Evolutionary conservation across 768 basidiomycete species (phyloP).

Genomic region (Trametes villosa): DNA sequence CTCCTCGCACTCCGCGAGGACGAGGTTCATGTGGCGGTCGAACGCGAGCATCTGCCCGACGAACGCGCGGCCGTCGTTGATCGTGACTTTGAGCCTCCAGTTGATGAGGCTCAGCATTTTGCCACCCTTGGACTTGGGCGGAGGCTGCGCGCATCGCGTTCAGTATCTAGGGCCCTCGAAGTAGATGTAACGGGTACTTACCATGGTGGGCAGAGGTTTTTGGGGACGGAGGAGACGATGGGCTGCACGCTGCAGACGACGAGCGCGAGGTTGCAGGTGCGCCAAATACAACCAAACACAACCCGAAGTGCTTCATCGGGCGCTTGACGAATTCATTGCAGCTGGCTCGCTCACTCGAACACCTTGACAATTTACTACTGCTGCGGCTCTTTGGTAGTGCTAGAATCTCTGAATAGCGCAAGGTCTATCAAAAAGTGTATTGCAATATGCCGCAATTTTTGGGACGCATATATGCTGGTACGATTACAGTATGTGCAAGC

Average conservation of each 20-base stretch:
- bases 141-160: constrained; percentile 58
- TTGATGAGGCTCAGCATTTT: constrained; percentile 98
- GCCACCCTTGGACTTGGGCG: constrained; percentile 96
- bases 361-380: too few species aligned
- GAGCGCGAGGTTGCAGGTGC: constrained; percentile 18
- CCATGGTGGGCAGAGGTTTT: constrained; percentile 56
- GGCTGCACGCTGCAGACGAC: constrained; percentile 23
- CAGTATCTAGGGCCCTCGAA: too few species aligned
- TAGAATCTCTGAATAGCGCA: too few species aligned
- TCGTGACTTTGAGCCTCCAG: constrained; percentile 95
- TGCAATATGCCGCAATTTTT: too few species aligned
- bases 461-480: too few species aligned
- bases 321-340: background rate
- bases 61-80: constrained; percentile 95
- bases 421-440: too few species aligned
- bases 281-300: constrained; percentile 43
- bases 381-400: too few species aligned
- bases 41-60: constrained; percentile 99
- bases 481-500: too few species aligned
- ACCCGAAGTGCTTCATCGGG: background rate
- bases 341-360: background rate
- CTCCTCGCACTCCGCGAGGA: constrained; percentile 97
- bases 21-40: constrained; percentile 99
- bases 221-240: constrained; percentile 32
- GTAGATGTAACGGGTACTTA: constrained; percentile 27